Evolutionary conservation across 2,329 filamentous ascomycete genomes (phyloP).

Genomic region (Aspergillus jensenii): DNA sequence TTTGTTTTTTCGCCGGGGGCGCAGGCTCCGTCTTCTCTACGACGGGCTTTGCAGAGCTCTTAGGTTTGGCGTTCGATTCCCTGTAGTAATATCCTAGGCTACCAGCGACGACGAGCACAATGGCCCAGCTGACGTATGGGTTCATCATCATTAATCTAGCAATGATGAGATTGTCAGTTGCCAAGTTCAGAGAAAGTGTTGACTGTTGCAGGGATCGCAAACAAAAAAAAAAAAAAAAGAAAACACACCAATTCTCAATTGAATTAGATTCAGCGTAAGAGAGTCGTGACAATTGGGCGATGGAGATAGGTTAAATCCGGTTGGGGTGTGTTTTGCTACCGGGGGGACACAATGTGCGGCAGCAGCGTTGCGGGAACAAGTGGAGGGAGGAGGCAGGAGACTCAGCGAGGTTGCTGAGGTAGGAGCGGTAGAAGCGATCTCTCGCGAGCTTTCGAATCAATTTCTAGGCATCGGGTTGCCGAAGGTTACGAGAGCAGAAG

Average conservation of each 20-base stretch:
- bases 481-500: conserved; percentile 6
- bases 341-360: not conserved
- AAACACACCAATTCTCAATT: conserved; percentile 6
- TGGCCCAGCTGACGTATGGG: conserved; percentile 46
- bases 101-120: conserved; percentile 43
- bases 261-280: conserved; percentile 10
- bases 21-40: conserved; percentile 36
- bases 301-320: not conserved
- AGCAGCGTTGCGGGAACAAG: not conserved
- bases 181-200: not conserved
- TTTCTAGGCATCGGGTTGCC: conserved; percentile 15
- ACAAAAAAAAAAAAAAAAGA: too few relatives aligned
- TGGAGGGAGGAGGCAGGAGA: not conserved
- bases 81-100: conserved; percentile 45
- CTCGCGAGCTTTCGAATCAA: conserved; percentile 13
- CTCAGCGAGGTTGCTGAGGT: conserved; percentile 1
- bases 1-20: conserved; percentile 40
- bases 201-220: not conserved
- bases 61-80: conserved; percentile 32
- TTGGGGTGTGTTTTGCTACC: not conserved
- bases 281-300: conserved; percentile 9
- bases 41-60: conserved; percentile 27
- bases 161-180: not conserved
- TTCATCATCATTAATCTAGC: conserved; percentile 38
- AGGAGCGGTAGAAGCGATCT: conserved; percentile 11